Percentiles rank a stretch among this genome's conserved stretches.
Conservation (phyloP, 306 rosid genomes). For the Carpinus fangiana region DNA sequence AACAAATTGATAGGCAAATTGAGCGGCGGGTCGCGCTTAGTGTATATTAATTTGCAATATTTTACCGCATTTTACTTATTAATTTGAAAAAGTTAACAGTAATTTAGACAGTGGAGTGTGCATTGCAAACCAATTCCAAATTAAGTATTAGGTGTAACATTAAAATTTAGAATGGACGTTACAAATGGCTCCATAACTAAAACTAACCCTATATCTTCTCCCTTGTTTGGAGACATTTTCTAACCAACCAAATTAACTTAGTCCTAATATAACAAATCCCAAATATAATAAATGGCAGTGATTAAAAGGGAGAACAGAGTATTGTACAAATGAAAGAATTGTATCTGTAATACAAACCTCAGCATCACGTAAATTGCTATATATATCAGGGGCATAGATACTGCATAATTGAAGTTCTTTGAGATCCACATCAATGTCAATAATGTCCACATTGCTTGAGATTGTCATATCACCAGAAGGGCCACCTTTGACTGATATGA, state of each 20-base stretch:
- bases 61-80: not conserved
- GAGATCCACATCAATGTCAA: conserved; percentile 64
- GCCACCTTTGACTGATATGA: conserved; percentile 40
- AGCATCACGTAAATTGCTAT: conserved; percentile 54
- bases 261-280: not conserved
- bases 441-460: conserved; percentile 40
- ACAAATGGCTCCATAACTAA: not conserved
- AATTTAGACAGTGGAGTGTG: not conserved
- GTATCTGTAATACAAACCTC: conserved; percentile 59
- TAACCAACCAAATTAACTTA: not conserved
- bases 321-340: conserved; percentile 15
- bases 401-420: conserved; percentile 71
- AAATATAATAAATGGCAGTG: not conserved
- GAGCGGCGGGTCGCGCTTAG: too few relatives aligned
- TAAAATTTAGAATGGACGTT: not conserved
- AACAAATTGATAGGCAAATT: too few relatives aligned
- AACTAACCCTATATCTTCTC: not conserved
- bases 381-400: conserved; percentile 75
- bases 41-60: not conserved
- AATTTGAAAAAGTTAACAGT: not conserved
- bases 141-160: not conserved
- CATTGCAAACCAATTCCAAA: not conserved
- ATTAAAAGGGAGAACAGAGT: not conserved
- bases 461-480: conserved; percentile 26
- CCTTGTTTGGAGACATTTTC: not conserved